Evolutionary conservation across 176 grass and related monocot species (phyloP).

Genomic region (Tuctoria greenei): DNA sequence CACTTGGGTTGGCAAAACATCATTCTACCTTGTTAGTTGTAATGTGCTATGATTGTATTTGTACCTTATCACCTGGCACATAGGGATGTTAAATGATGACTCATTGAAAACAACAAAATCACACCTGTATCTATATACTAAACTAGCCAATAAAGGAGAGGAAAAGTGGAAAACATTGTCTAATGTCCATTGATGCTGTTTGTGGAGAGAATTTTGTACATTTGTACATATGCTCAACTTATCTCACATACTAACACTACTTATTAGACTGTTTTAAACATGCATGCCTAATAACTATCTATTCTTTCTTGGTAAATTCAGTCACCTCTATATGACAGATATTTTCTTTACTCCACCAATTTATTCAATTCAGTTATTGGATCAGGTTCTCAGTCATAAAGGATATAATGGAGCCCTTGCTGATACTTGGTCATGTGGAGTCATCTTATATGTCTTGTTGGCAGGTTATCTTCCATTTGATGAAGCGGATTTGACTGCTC

Average conservation of each 20-base stretch:
- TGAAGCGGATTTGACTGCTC: conserved; percentile 93
- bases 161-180: neutral
- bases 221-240: neutral
- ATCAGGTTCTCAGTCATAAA: conserved; percentile 89
- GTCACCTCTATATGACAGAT: conserved; percentile 13
- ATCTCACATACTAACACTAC: neutral
- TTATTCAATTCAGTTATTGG: conserved; percentile 20
- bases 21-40: neutral
- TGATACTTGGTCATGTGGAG: conserved; percentile 98
- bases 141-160: conserved; percentile 5
- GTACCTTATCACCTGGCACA: neutral
- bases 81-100: neutral
- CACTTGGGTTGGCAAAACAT: neutral
- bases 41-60: neutral
- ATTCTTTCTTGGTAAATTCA: conserved; percentile 25
- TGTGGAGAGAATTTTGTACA: neutral
- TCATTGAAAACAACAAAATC: conserved; percentile 10
- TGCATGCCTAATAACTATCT: neutral
- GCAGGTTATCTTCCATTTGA: conserved; percentile 99
- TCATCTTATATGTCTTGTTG: conserved; percentile 92
- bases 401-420: conserved; percentile 96
- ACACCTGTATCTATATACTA: neutral
- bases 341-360: conserved; percentile 10
- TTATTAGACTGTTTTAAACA: neutral
- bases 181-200: neutral